Base-by-base conservation (phyloP, 495 filamentous ascomycete species). In the Lepraria neglecta region DNA sequence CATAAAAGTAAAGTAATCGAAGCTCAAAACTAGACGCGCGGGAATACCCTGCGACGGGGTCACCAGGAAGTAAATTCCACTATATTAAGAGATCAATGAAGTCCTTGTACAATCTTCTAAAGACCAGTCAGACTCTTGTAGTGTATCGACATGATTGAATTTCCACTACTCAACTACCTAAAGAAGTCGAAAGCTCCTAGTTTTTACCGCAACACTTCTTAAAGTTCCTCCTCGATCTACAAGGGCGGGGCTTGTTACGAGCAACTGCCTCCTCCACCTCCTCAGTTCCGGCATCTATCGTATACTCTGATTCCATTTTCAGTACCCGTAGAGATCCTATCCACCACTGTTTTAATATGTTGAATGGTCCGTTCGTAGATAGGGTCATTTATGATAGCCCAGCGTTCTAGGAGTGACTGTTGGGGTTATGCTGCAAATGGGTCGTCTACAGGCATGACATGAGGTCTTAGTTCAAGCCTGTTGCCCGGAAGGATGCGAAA, bases 131-230 rank as follows among this genome's bases (percentile, higher is more conserved):
- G 33, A 11, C 33, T 35, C 6, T 35, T 11, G 10, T 35, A 24
- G 24, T 2, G 24, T 24, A 24, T 24, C 24, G 24, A 24, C 2
- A 24, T 24, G 1, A 2, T 24, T 24, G 24, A 24, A 24, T 24
- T 24, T 24, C 24, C 24, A 24, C 3, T 35, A 11, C 33, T 35
- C 10, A 11, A 35, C 10, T 35, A 35, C 10, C 6, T 35, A 6
- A 35, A 35, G 33, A 6, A 35, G 33, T 11, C 6, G 10, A 35
- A 6, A 35, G 10, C 10, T 35, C 33, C 10, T 35, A 52, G 6
- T 33, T 21, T n/a, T 42, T 42, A 28, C 53, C 53, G n/a, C 53
- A 56, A 30, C 53, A 56, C 19, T 56, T 56, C 11, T 56, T 56
- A 7, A 38, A 56, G 15, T 56, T 56, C 11, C 14, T 33, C 35